phyloP scores from a whole-genome alignment of 768 basidiomycete genomes.

The Auricularia cornea region DNA sequence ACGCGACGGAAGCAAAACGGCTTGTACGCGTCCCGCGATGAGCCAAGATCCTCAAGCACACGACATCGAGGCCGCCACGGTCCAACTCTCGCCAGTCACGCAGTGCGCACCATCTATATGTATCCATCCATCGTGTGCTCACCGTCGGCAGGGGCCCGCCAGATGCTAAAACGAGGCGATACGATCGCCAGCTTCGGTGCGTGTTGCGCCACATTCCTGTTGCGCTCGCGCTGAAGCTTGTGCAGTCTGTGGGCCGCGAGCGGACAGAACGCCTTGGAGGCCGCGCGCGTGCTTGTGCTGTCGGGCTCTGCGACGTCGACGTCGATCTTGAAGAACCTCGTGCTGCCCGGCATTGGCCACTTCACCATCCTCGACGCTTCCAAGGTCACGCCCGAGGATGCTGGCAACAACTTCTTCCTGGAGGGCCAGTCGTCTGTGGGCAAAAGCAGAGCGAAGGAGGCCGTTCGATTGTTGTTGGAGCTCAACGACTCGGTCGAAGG shows the following conservation, averaged over 20 bases:
- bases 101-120: constrained; percentile 2
- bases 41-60: constrained; percentile 28
- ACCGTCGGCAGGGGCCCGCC: constrained; percentile 45
- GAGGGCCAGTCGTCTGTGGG: constrained; percentile 69
- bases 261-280: constrained; percentile 84
- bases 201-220: constrained; percentile 11
- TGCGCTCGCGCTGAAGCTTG: background rate
- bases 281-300: constrained; percentile 71
- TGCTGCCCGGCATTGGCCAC: constrained; percentile 91
- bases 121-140: constrained; percentile 5
- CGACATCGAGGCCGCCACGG: constrained; percentile 39
- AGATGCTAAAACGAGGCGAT: constrained; percentile 81
- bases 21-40: background rate
- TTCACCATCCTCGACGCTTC: constrained; percentile 81
- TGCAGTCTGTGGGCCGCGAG: constrained; percentile 84
- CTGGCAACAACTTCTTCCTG: constrained; percentile 96
- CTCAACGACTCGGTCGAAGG: constrained; percentile 85
- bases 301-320: constrained; percentile 78
- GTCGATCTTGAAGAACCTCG: constrained; percentile 90
- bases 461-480: constrained; percentile 67
- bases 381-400: constrained; percentile 59
- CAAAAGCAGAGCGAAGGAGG: constrained; percentile 69
- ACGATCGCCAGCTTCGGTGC: constrained; percentile 91
- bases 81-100: constrained; percentile 23
- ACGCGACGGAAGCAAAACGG: too few species aligned